Evolutionary conservation across 2,329 filamentous ascomycete species (phyloP).

Genomic region (Bipolaris oryzae): DNA sequence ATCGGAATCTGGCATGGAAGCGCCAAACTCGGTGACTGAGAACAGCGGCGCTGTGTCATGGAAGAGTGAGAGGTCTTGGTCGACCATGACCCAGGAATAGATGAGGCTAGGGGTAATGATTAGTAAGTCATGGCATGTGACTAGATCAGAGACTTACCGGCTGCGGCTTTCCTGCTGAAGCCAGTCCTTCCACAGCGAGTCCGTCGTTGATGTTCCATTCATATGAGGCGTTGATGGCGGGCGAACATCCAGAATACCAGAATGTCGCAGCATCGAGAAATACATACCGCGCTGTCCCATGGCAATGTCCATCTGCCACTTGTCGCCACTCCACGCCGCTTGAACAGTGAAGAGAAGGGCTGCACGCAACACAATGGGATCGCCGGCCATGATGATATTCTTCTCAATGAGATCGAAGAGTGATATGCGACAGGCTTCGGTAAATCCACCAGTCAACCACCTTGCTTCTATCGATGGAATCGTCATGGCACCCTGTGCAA

Average conservation of each 20-base stretch:
- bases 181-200: slow-evolving; percentile 68
- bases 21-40: slow-evolving; percentile 67
- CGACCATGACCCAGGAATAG: slow-evolving; percentile 78
- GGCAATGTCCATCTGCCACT: slow-evolving; percentile 78
- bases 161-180: slow-evolving; percentile 68
- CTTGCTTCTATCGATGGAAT: slow-evolving; percentile 69
- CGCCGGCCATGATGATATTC: slow-evolving; percentile 70
- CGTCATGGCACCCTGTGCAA: slow-evolving; percentile 71
- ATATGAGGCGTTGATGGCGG: slow-evolving; percentile 54
- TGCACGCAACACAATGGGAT: slow-evolving; percentile 68
- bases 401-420: slow-evolving; percentile 75
- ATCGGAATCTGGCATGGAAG: slow-evolving; percentile 68
- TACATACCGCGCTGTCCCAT: slow-evolving; percentile 78
- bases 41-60: slow-evolving; percentile 58
- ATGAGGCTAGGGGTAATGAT: slow-evolving; percentile 58
- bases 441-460: slow-evolving; percentile 69
- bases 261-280: slow-evolving; percentile 72
- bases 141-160: slow-evolving; percentile 54
- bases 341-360: slow-evolving; percentile 71
- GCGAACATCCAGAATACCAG: slow-evolving; percentile 66
- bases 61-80: slow-evolving; percentile 62
- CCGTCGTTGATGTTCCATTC: slow-evolving; percentile 52
- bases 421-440: slow-evolving; percentile 73
- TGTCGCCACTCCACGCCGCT: slow-evolving; percentile 75
- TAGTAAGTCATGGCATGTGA: slow-evolving; percentile 29